Evolutionary conservation across 2,329 filamentous ascomycete genomes (phyloP), one percentile per base, ranked within the genome.

Genomic region (Diaporthe capsici): DNA sequence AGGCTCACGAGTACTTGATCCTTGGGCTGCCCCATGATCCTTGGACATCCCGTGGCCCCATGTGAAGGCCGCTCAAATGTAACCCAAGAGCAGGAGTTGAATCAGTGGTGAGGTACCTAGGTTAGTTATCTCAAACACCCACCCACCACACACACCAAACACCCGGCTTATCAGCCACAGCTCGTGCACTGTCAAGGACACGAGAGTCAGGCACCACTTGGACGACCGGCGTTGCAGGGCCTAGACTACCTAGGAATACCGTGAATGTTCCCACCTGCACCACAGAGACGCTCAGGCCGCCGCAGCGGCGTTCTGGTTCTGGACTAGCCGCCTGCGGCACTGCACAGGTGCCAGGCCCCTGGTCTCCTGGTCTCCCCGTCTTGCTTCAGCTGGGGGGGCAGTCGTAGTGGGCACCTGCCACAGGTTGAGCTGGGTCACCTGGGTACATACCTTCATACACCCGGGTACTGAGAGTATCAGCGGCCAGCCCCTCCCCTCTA

Each of bases 41-140:
- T 53, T 53, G 44, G 65, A 42, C 47, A 70, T 70, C 47, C 49
- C 47, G 65, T 70, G 65, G 22, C 47, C 60, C 65, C 65, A 70
- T 70, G 34, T 53, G 49, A 39, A 68, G 63, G 34, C 63, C 31
- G 47, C 20, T 70, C 31, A 8, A 55, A 70, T 70, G 65, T 55
- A 70, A 70, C 65, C 65, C 65, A 70, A 70, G 47, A 39, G 65
- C 65, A 70, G 31, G 31, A 70, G 65, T 70, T 70, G 65, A 70
- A 70, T 70, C 65, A 70, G 47, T 70, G 65, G 65, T 70, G 65
- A 55, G 53, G 49, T 51, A 25, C 49, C 49, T n/a, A 67, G 44
- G 49, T 25, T 42, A 39, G 47, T 70, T 49, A 68, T 51, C 34
- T 42, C n/a, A 70, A 70, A 70, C 65, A 39, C 34, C n/a, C 65